Evolutionary conservation across 2,329 filamentous ascomycete genomes (phyloP).

Genomic region (Ophiostoma montium): DNA sequence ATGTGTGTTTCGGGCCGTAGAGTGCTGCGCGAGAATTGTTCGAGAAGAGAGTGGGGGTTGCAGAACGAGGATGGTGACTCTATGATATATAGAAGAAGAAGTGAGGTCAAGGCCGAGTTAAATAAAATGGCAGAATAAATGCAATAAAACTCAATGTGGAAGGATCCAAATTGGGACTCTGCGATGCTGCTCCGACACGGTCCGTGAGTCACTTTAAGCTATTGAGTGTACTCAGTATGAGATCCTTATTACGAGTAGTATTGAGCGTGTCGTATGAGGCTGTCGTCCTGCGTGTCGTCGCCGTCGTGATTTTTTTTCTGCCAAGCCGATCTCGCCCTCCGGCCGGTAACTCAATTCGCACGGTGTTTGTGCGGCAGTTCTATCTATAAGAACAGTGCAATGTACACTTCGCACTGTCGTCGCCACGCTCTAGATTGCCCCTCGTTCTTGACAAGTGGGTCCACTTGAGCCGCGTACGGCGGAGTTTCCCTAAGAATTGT

Average conservation of each 20-base stretch:
- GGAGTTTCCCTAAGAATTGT: background rate
- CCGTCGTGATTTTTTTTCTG: background rate
- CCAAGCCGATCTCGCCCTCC: background rate
- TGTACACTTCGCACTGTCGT: background rate
- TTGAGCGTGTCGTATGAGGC: no score
- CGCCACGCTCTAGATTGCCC: background rate
- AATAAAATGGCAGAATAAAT: background rate
- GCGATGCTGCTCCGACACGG: background rate
- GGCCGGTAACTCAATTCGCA: constrained; percentile 1
- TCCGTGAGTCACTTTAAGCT: background rate
- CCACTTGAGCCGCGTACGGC: no score
- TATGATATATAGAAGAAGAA: background rate
- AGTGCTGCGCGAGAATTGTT: background rate
- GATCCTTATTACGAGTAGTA: no score
- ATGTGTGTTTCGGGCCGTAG: background rate
- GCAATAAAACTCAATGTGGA: background rate
- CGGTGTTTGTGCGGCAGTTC: background rate
- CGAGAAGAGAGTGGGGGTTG: background rate
- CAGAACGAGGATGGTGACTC: background rate
- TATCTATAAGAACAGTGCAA: background rate
- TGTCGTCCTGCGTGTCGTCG: background rate
- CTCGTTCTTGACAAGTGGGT: background rate
- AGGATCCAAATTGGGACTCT: background rate
- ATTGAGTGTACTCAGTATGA: background rate
- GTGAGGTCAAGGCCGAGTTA: background rate